These are phyloP conservation scores for Nepenthes alata DNA, from an alignment of 179 eudicot species.

Conservation along the genomic window DNA sequence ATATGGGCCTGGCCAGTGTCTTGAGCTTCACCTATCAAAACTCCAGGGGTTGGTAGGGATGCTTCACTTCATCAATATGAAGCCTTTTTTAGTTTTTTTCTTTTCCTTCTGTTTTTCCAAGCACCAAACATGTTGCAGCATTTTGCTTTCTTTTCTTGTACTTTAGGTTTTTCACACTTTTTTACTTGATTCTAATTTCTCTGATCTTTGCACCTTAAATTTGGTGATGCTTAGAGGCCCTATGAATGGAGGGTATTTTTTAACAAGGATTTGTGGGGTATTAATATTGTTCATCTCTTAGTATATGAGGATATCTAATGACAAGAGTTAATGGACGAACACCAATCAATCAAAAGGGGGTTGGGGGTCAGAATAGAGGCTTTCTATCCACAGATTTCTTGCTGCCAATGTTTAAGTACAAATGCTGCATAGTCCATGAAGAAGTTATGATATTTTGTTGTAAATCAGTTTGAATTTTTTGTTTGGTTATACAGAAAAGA, in stretches of 20 bases:
- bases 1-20: constrained; percentile 2
- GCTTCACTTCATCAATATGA: constrained; percentile 14
- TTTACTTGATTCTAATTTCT: not conserved
- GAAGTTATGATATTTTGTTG: no score
- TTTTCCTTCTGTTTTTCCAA: not conserved
- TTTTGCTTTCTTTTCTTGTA: not conserved
- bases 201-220: not conserved
- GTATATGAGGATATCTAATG: no score
- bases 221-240: not conserved
- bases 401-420: no score
- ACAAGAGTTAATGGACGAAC: no score
- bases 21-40: constrained; percentile 17
- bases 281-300: no score
- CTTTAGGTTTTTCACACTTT: not conserved
- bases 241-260: not conserved
- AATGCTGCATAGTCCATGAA: no score
- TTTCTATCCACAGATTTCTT: no score
- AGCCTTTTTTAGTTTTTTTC: not conserved
- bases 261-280: not conserved
- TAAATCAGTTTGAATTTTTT: no score
- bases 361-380: no score
- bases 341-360: no score
- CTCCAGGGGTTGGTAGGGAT: constrained; percentile 13
- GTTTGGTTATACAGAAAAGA: no score
- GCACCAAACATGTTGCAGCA: not conserved